Conservation (phyloP, 768 basidiomycete genomes). For the Tulasnella sp. region DNA sequence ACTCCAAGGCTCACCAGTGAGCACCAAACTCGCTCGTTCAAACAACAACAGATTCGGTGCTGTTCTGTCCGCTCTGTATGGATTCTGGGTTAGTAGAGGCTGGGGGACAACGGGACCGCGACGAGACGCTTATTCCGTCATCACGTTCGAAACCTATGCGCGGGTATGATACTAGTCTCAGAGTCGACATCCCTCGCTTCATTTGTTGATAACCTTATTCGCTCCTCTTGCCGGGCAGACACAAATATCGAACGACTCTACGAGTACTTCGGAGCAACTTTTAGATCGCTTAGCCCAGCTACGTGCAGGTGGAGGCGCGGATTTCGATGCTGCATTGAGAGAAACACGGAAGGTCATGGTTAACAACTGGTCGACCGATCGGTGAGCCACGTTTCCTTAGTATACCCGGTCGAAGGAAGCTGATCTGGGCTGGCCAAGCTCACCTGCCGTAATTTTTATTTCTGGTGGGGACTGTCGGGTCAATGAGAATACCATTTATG, state of each 20-base stretch:
- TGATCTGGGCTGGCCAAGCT: constrained; percentile 32
- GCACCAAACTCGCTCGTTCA: constrained; percentile 37
- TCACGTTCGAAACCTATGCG: constrained; percentile 42
- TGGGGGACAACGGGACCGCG: constrained; percentile 38
- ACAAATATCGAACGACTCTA: constrained; percentile 46
- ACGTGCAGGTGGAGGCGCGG: constrained; percentile 39
- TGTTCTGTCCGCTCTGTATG: constrained; percentile 52
- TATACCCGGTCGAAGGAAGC: no score
- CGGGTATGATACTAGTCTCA: background rate
- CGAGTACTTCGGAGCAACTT: constrained; percentile 45
- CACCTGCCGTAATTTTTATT: constrained; percentile 55
- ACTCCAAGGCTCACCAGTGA: constrained; percentile 43
- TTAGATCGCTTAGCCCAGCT: constrained; percentile 40
- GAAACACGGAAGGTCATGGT: constrained; percentile 42
- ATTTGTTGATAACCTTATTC: background rate
- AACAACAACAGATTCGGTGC: constrained; percentile 54
- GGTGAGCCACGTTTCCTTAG: constrained; percentile 34
- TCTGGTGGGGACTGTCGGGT: constrained; percentile 52
- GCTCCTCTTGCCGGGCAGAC: background rate
- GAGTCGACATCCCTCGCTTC: no score
- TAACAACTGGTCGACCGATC: constrained; percentile 48
- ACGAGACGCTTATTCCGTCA: constrained; percentile 54
- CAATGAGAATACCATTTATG: constrained; percentile 39
- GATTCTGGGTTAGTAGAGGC: constrained; percentile 54
- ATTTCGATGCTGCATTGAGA: constrained; percentile 44